These are phyloP conservation scores for Salix viminalis DNA, from an alignment of 345 rosid genomes.

Conservation along the genomic window DNA sequence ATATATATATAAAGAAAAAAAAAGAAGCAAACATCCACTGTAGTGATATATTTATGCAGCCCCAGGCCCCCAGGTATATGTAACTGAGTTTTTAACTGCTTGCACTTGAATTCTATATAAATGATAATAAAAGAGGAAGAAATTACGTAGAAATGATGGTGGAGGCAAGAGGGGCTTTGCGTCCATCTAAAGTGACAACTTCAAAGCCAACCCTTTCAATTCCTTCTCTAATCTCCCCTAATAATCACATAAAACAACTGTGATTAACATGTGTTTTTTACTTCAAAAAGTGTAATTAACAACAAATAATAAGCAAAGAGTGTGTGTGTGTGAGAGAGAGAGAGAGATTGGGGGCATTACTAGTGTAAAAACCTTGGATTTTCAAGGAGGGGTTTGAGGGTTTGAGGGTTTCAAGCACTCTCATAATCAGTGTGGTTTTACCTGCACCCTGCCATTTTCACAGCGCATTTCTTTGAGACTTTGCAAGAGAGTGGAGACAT, in stretches of 20 bases:
- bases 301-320: not conserved
- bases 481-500: not conserved
- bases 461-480: too few relatives aligned
- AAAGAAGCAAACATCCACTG: too few relatives aligned
- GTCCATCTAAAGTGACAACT: constrained; percentile 59
- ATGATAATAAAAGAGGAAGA: not conserved
- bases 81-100: too few relatives aligned
- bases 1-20: too few relatives aligned
- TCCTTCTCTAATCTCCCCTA: constrained; percentile 53
- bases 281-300: too few relatives aligned
- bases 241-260: not conserved
- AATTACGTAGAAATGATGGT: constrained; percentile 42
- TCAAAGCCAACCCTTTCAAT: constrained; percentile 59
- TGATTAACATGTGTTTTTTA: not conserved
- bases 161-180: constrained; percentile 54
- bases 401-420: constrained; percentile 48
- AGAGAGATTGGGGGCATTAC: constrained; percentile 19
- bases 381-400: constrained; percentile 44
- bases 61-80: too few relatives aligned
- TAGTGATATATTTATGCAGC: too few relatives aligned
- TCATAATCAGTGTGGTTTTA: constrained; percentile 61
- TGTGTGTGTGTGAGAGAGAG: not conserved
- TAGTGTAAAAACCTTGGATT: constrained; percentile 63
- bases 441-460: constrained; percentile 54
- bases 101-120: too few relatives aligned